phyloP scores from a whole-genome alignment of 2,329 filamentous ascomycete species.

The Penicillium sp. region DNA sequence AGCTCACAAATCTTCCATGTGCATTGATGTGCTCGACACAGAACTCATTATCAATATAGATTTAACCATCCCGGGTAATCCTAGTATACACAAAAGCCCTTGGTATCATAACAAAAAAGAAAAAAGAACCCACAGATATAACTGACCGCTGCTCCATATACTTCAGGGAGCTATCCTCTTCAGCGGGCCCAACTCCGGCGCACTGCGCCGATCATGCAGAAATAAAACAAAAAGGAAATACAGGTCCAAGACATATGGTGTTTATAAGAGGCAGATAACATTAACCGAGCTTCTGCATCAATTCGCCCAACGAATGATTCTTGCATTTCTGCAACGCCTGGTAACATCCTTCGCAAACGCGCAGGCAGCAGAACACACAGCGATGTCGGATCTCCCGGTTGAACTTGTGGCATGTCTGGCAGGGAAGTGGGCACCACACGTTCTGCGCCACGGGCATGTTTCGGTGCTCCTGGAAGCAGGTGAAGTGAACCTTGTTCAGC shows the following conservation, averaged over 20 bases:
- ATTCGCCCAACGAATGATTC: conserved; percentile 32
- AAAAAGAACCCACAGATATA: conserved; percentile 1
- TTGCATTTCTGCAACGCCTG: conserved; percentile 34
- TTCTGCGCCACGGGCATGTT: conserved; percentile 39
- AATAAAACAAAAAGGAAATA: background rate
- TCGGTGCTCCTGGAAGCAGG: conserved; percentile 42
- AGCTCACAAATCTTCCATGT: background rate
- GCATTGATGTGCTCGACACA: conserved; percentile 1
- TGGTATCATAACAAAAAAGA: conserved; percentile 25
- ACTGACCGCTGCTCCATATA: background rate
- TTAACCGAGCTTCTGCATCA: conserved; percentile 28
- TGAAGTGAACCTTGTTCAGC: conserved; percentile 37
- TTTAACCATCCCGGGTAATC: conserved; percentile 8
- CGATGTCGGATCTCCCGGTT: conserved; percentile 39
- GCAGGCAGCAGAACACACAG: conserved; percentile 44
- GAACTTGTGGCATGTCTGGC: conserved; percentile 44
- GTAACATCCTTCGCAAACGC: conserved; percentile 40
- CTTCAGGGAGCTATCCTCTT: background rate
- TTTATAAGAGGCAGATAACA: conserved; percentile 1
- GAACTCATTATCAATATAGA: conserved; percentile 4
- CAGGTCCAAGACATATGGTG: background rate
- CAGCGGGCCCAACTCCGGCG: background rate
- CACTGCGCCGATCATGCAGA: conserved; percentile 12
- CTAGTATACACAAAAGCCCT: conserved; percentile 21
- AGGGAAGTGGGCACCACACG: conserved; percentile 41